Evolutionary conservation across 2,329 filamentous ascomycete genomes (phyloP).

Genomic region (Fusarium compactum): DNA sequence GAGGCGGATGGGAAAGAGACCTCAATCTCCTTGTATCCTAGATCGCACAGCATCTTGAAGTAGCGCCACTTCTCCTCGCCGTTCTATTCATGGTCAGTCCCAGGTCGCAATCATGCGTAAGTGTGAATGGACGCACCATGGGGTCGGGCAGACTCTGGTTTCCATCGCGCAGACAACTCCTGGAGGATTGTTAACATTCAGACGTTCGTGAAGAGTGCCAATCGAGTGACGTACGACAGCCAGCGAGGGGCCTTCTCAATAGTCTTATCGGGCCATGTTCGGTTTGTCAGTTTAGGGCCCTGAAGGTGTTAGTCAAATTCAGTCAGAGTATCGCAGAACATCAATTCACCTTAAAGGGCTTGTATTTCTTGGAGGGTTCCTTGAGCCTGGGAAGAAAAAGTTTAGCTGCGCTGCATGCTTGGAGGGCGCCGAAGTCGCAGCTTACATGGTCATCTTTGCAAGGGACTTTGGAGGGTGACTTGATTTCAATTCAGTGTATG

Average conservation of each 20-base stretch:
- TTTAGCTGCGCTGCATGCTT: background rate
- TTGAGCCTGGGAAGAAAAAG: constrained; percentile 67
- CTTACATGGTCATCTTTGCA: constrained; percentile 29
- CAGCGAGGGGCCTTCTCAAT: constrained; percentile 89
- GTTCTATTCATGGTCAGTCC: constrained; percentile 66
- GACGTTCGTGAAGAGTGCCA: background rate
- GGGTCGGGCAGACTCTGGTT: constrained; percentile 94
- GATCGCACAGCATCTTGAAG: constrained; percentile 92
- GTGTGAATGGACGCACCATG: constrained; percentile 72
- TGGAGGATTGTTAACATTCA: background rate
- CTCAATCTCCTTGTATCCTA: constrained; percentile 98
- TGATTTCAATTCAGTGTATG: constrained; percentile 20
- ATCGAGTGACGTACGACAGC: constrained; percentile 61
- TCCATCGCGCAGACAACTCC: constrained; percentile 73
- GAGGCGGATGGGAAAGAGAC: constrained; percentile 95
- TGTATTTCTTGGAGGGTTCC: constrained; percentile 83
- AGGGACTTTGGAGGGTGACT: background rate
- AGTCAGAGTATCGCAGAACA: constrained; percentile 48
- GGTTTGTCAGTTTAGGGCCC: constrained; percentile 69
- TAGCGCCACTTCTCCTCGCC: constrained; percentile 95
- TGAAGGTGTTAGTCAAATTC: background rate
- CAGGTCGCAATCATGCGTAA: background rate
- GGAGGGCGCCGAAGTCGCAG: constrained; percentile 18
- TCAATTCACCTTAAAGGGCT: constrained; percentile 61
- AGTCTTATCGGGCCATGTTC: constrained; percentile 86